Base-by-base conservation (phyloP, 495 filamentous ascomycete genomes). In the Chaetomium tenue region DNA sequence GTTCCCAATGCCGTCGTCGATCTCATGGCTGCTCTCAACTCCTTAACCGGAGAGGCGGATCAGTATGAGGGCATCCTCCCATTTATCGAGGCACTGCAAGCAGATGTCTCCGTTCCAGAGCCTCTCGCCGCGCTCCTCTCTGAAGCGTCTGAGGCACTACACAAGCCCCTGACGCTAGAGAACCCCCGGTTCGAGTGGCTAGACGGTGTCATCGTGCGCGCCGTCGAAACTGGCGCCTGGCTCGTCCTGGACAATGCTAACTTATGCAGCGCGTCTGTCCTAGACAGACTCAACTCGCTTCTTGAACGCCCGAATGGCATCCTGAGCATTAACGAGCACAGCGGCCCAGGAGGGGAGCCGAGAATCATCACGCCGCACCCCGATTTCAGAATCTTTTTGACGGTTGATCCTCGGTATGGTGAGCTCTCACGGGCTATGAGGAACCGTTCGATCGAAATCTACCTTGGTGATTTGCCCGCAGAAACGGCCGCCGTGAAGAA, bases 401-500 rank as follows among this genome's bases (percentile, higher is more conserved):
- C 93, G 3, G 90, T 96, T 81, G 93, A 99, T 74, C 88, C 95
- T 51, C 87, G 87, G 26, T 88, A 96, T 75, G 95, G 95, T 12
- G 95, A 99, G 72, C 81, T 99, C 26, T 98, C 95, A 9, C 83
- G 93, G 61, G 95, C 95, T 4, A 98, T 99, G 95, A 84, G 95
- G 59, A 99, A 99, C 74, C 84, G 95, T 71, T 90, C 91, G 61
- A 82, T 97, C 57, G 95, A 99, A 75, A 88, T 99, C 8, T 96
- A 87, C 67, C 81, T 99, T 62, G 82, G 84, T 25, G 69, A 63
- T 12, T 58, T 73, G 0, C 68, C 63, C 3, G 72, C 65, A 2
- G 61, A 18, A 9, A 47, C 58, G 5, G 68, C 44, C 28, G 68
- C 66, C 66, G 46, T 67, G n/a, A 69, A 69, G 9, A 63, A 63